Conservation (phyloP, 2,329 filamentous ascomycete genomes). For the Claviceps capensis region DNA sequence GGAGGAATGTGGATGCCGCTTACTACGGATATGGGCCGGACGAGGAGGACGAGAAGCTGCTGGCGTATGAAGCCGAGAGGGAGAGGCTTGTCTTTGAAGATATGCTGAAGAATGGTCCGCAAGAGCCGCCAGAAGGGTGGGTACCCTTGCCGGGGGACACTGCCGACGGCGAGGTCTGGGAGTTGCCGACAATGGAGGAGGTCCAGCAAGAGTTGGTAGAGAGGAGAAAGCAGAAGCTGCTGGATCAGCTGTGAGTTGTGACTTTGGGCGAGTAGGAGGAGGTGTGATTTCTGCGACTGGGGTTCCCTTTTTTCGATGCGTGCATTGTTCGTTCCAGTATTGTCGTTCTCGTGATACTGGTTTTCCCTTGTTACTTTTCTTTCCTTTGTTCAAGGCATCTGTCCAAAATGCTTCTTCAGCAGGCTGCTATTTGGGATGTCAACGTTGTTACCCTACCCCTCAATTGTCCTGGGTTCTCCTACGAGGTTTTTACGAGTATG, state of each 20-base stretch:
- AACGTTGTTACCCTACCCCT: background rate
- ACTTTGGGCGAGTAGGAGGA: background rate
- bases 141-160: slow-evolving; percentile 74
- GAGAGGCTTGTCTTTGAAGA: slow-evolving; percentile 69
- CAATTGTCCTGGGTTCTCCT: background rate
- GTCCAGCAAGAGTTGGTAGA: slow-evolving; percentile 92
- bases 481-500: background rate
- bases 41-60: slow-evolving; percentile 72
- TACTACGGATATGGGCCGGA: slow-evolving; percentile 94
- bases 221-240: slow-evolving; percentile 63
- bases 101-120: slow-evolving; percentile 43
- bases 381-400: background rate
- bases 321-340: background rate
- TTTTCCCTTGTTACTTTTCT: background rate
- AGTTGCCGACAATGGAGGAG: slow-evolving; percentile 72
- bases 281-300: background rate
- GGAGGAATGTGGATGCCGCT: slow-evolving; percentile 72
- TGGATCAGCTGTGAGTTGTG: slow-evolving; percentile 57
- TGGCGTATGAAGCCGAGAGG: slow-evolving; percentile 70
- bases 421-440: background rate
- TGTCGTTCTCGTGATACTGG: background rate
- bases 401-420: background rate
- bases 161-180: slow-evolving; percentile 73
- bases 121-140: slow-evolving; percentile 56
- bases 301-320: background rate